Evolutionary conservation across 2,329 filamentous ascomycete genomes (phyloP).

Genomic region (Bipolaris victoriae): DNA sequence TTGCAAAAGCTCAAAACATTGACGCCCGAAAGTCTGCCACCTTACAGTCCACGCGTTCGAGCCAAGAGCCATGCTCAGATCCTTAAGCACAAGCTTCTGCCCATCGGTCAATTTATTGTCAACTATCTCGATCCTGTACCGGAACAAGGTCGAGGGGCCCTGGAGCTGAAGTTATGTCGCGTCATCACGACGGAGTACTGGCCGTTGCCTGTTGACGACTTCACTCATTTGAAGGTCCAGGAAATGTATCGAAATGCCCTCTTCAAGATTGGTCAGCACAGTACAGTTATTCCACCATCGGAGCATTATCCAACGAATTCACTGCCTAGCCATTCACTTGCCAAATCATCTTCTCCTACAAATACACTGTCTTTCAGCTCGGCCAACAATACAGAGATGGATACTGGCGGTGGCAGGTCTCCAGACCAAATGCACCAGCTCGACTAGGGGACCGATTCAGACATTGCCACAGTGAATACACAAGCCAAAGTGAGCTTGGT

Average conservation of each 20-base stretch:
- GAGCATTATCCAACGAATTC: too few relatives aligned
- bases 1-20: constrained; percentile 19
- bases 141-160: constrained; percentile 1
- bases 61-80: constrained; percentile 21
- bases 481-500: too few relatives aligned
- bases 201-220: constrained; percentile 20
- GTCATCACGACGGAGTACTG: constrained; percentile 26
- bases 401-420: too few relatives aligned
- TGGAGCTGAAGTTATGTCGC: constrained; percentile 25
- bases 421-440: too few relatives aligned
- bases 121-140: not conserved
- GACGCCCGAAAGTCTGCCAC: constrained; percentile 16
- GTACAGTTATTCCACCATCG: not conserved
- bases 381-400: too few relatives aligned
- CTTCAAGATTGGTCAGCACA: not conserved
- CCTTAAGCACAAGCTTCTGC: constrained; percentile 21
- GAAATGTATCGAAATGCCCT: constrained; percentile 23
- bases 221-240: constrained; percentile 19
- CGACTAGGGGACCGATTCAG: too few relatives aligned
- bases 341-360: not conserved
- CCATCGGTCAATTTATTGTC: constrained; percentile 24
- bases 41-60: constrained; percentile 7
- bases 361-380: not conserved
- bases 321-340: not conserved
- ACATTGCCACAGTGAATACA: too few relatives aligned